Percentiles rank a stretch among this genome's conserved stretches.
These are phyloP conservation scores for Aquilaria yunnanensis DNA, from an alignment of 345 rosid species.

Conservation along the genomic window DNA sequence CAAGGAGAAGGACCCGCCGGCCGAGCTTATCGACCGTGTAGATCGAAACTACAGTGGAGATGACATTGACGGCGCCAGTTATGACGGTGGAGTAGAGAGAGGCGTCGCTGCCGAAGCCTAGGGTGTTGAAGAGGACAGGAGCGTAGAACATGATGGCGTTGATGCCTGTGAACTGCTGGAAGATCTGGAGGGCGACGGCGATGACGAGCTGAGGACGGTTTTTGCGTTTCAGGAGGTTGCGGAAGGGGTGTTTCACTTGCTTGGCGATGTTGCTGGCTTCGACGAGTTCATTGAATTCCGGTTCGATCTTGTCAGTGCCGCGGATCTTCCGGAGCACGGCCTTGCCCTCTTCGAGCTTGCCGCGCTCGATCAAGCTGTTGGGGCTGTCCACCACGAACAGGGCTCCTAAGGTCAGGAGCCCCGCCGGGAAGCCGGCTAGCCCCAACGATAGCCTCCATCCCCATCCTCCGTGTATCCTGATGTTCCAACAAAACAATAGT, in stretches of 20 bases:
- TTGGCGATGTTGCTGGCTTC: slow-evolving; percentile 83
- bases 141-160: slow-evolving; percentile 93
- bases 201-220: slow-evolving; percentile 71
- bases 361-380: slow-evolving; percentile 82
- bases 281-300: slow-evolving; percentile 67
- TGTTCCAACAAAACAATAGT: not conserved
- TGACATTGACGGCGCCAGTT: slow-evolving; percentile 73
- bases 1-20: slow-evolving; percentile 58
- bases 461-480: slow-evolving; percentile 65
- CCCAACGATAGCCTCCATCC: slow-evolving; percentile 90
- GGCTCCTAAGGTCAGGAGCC: slow-evolving; percentile 64
- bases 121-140: slow-evolving; percentile 63
- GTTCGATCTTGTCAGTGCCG: slow-evolving; percentile 70
- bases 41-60: slow-evolving; percentile 67
- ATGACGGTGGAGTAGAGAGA: slow-evolving; percentile 84
- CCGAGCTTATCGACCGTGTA: slow-evolving; percentile 76
- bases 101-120: slow-evolving; percentile 64
- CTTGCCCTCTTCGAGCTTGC: slow-evolving; percentile 72
- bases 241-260: slow-evolving; percentile 79
- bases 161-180: slow-evolving; percentile 86
- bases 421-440: slow-evolving; percentile 75
- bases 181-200: slow-evolving; percentile 76
- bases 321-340: slow-evolving; percentile 59
- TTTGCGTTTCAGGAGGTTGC: slow-evolving; percentile 56
- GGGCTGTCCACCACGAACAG: slow-evolving; percentile 75